A percentile compares a stretch with the other conserved stretches of the same genome.
These are phyloP conservation scores for Hirsutella minnesotensis DNA, from an alignment of 2,329 filamentous ascomycete genomes.

Conservation along the genomic window DNA sequence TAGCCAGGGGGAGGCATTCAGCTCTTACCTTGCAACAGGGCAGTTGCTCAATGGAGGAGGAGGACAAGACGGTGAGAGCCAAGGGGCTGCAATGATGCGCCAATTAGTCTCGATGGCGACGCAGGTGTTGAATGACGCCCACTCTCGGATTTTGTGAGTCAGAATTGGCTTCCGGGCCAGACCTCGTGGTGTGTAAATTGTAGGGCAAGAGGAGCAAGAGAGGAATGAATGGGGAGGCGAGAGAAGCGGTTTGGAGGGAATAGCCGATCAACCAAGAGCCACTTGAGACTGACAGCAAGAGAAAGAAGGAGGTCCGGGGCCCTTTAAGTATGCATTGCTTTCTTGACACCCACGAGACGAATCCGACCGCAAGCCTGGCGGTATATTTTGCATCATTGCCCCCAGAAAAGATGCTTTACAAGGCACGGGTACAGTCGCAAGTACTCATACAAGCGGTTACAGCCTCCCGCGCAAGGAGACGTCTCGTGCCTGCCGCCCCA, in stretches of 20 bases:
- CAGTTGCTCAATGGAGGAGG: too few species aligned
- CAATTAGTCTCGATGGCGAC: too few species aligned
- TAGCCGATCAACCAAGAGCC: not conserved
- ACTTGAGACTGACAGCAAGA: not conserved
- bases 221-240: not conserved
- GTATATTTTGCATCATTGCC: conserved; percentile 1
- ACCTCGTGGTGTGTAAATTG: too few species aligned
- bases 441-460: conserved; percentile 2
- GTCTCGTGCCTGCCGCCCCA: conserved; percentile 8
- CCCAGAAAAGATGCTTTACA: conserved; percentile 5
- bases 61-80: too few species aligned
- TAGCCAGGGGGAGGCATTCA: too few species aligned
- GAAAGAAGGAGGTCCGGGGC: conserved; percentile 2
- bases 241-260: not conserved
- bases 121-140: too few species aligned
- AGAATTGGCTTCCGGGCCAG: too few species aligned
- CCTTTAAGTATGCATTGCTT: conserved; percentile 7
- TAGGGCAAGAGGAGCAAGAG: not conserved
- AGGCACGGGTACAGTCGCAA: conserved; percentile 1
- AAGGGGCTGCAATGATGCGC: too few species aligned
- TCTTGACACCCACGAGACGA: not conserved
- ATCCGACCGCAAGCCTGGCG: not conserved
- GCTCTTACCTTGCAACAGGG: too few species aligned
- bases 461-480: conserved; percentile 4
- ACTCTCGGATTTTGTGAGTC: too few species aligned